Conservation (phyloP, 1,284 basidiomycete species). For the Ceratorhiza oryzae-sativae region DNA sequence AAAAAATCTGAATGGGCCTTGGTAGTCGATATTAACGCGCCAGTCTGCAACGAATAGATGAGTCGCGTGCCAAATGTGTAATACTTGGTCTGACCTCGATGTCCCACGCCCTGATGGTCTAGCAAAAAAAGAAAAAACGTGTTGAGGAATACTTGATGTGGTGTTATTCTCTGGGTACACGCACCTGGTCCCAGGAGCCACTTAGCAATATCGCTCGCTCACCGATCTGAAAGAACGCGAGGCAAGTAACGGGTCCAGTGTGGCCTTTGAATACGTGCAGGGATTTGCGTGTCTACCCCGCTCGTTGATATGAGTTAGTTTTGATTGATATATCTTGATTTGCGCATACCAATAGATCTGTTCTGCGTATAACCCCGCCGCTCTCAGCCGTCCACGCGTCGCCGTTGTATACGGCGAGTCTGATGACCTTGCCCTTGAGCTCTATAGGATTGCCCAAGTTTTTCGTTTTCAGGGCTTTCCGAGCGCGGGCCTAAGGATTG, state of each 20-base stretch:
- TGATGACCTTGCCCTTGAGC: slow-evolving; percentile 76
- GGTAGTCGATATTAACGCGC: slow-evolving; percentile 69
- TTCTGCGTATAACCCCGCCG: slow-evolving; percentile 71
- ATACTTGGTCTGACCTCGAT: slow-evolving; percentile 70
- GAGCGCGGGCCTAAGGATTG: slow-evolving; percentile 64
- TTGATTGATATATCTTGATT: not conserved
- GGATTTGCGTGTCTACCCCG: slow-evolving; percentile 75
- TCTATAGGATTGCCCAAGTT: slow-evolving; percentile 78
- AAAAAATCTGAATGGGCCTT: slow-evolving; percentile 88
- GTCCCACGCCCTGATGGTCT: slow-evolving; percentile 88
- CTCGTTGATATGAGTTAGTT: not conserved
- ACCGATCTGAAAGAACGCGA: slow-evolving; percentile 67
- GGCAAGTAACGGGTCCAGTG: slow-evolving; percentile 81
- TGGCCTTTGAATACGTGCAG: slow-evolving; percentile 80
- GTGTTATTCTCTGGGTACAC: slow-evolving; percentile 35
- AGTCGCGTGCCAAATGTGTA: no score
- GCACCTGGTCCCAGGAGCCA: slow-evolving; percentile 89
- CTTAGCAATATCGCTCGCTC: slow-evolving; percentile 64
- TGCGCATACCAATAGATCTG: slow-evolving; percentile 71
- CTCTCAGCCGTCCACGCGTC: slow-evolving; percentile 88
- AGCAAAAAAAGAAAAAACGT: not conserved
- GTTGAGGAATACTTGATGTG: not conserved
- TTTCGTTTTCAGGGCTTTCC: slow-evolving; percentile 76
- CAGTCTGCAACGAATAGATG: slow-evolving; percentile 60
- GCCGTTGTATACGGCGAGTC: slow-evolving; percentile 67